These are phyloP conservation scores for Malassezia arunalokei DNA, from an alignment of 1,284 basidiomycete genomes.

Conservation along the genomic window DNA sequence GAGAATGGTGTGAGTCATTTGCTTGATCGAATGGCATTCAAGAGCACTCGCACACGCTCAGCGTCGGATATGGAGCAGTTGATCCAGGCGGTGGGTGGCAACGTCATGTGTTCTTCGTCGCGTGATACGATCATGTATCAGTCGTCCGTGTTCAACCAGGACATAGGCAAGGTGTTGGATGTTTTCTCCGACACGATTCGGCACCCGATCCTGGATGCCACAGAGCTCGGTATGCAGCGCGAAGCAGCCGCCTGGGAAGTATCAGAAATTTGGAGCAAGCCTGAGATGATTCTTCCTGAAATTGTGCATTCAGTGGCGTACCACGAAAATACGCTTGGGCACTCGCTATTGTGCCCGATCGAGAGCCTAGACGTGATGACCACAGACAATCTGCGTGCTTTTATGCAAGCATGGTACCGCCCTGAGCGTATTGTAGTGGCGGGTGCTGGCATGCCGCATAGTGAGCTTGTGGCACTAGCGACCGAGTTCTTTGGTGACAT, in stretches of 20 bases:
- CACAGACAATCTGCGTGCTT: slow-evolving; percentile 56
- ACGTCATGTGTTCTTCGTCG: slow-evolving; percentile 80
- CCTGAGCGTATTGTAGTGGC: slow-evolving; percentile 90
- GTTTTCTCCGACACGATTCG: slow-evolving; percentile 83
- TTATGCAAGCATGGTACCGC: slow-evolving; percentile 71
- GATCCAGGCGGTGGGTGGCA: slow-evolving; percentile 76
- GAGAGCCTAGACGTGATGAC: slow-evolving; percentile 66
- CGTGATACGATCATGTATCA: slow-evolving; percentile 97
- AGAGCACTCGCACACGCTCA: slow-evolving; percentile 53
- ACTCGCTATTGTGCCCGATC: slow-evolving; percentile 75
- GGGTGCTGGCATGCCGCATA: slow-evolving; percentile 80
- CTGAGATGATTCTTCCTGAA: slow-evolving; percentile 91
- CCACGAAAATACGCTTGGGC: slow-evolving; percentile 66
- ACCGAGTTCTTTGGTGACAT: slow-evolving; percentile 69
- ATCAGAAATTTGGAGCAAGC: slow-evolving; percentile 72
- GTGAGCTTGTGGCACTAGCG: slow-evolving; percentile 69
- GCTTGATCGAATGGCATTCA: slow-evolving; percentile 88
- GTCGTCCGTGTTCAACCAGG: slow-evolving; percentile 79
- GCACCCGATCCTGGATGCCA: slow-evolving; percentile 62
- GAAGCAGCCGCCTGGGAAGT: slow-evolving; percentile 88
- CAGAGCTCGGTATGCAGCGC: slow-evolving; percentile 71
- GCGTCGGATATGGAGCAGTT: slow-evolving; percentile 65
- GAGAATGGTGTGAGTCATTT: slow-evolving; percentile 75
- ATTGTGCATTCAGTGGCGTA: slow-evolving; percentile 78
- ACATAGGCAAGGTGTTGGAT: slow-evolving; percentile 67